Percentiles rank a stretch among this genome's conserved stretches.
Conservation (phyloP, 495 filamentous ascomycete genomes). For the Hyphodiscus hymeniophilus region DNA sequence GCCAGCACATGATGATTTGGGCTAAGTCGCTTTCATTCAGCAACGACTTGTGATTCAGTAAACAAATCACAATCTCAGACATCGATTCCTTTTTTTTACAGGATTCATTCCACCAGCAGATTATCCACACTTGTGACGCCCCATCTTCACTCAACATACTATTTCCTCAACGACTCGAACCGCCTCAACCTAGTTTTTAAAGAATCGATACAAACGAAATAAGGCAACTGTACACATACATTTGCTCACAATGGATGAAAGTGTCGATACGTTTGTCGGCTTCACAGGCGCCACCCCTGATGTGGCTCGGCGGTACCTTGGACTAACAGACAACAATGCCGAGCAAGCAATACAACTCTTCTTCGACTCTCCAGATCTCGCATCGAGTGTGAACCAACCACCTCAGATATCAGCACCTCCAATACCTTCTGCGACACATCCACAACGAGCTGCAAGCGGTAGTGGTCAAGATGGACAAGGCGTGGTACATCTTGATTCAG, state of each 20-base stretch:
- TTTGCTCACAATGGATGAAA: slow-evolving; percentile 54
- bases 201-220: background rate
- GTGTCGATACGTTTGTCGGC: slow-evolving; percentile 50
- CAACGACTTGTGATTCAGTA: background rate
- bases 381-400: slow-evolving; percentile 36
- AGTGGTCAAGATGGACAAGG: slow-evolving; percentile 47
- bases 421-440: slow-evolving; percentile 13
- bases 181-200: background rate
- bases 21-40: background rate
- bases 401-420: slow-evolving; percentile 20
- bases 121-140: background rate
- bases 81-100: background rate
- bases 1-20: slow-evolving; percentile 4
- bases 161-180: background rate
- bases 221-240: background rate
- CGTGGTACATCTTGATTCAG: slow-evolving; percentile 64
- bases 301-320: slow-evolving; percentile 69
- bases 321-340: slow-evolving; percentile 71
- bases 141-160: background rate
- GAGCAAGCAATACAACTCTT: slow-evolving; percentile 83
- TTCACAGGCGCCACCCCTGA: slow-evolving; percentile 58
- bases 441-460: slow-evolving; percentile 15
- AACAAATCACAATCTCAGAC: background rate
- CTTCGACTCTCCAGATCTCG: slow-evolving; percentile 71
- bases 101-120: too few relatives aligned